These are phyloP conservation scores for Hypoxylon sp. DNA, from an alignment of 2,329 filamentous ascomycete genomes.

Conservation along the genomic window DNA sequence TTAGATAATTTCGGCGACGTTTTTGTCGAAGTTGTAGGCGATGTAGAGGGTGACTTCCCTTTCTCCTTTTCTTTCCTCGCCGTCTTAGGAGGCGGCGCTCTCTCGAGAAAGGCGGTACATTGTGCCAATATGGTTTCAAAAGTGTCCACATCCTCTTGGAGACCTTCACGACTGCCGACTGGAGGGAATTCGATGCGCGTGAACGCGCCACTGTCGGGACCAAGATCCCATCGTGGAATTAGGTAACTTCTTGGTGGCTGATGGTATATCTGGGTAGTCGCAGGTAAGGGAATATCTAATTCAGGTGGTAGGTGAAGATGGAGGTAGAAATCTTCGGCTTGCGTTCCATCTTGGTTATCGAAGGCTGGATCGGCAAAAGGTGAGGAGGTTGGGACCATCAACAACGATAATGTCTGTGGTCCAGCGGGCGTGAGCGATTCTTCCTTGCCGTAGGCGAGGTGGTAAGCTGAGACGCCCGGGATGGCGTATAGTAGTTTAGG, in stretches of 20 bases:
- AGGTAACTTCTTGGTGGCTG: slow-evolving; percentile 93
- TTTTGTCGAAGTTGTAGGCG: slow-evolving; percentile 44
- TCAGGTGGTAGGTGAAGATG: slow-evolving; percentile 95
- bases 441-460: slow-evolving; percentile 90
- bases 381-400: slow-evolving; percentile 95
- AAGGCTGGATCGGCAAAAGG: slow-evolving; percentile 72
- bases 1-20: slow-evolving; percentile 57
- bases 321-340: slow-evolving; percentile 95
- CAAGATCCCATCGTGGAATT: slow-evolving; percentile 95
- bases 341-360: slow-evolving; percentile 66
- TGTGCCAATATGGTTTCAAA: slow-evolving; percentile 99
- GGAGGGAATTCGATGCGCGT: slow-evolving; percentile 92
- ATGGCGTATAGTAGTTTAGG: slow-evolving; percentile 79
- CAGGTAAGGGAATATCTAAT: slow-evolving; percentile 91
- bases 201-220: slow-evolving; percentile 89
- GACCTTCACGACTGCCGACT: slow-evolving; percentile 77
- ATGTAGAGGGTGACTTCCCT: slow-evolving; percentile 45
- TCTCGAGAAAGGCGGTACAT: slow-evolving; percentile 94
- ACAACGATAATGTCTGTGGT: slow-evolving; percentile 89
- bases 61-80: slow-evolving; percentile 53
- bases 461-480: slow-evolving; percentile 90
- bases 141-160: slow-evolving; percentile 94
- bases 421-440: slow-evolving; percentile 85
- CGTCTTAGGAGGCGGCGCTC: slow-evolving; percentile 74
- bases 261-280: slow-evolving; percentile 97